Evolutionary conservation across 2,329 filamentous ascomycete genomes (phyloP).

Genomic region (Aspergillus ibericus): DNA sequence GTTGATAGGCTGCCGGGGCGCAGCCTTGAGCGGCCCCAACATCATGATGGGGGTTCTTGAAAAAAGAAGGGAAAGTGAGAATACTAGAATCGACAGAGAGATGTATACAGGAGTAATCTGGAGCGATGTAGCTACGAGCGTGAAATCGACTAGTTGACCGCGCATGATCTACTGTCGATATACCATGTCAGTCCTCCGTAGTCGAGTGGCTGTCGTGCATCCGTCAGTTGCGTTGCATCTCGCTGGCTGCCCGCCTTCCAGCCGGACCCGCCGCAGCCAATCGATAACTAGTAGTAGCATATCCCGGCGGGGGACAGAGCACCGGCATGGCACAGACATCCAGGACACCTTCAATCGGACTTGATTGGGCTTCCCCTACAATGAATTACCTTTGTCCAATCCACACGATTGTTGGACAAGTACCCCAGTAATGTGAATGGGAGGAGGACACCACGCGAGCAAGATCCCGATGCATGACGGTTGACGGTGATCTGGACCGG

Average conservation of each 20-base stretch:
- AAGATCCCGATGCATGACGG: not conserved
- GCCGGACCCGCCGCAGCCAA: not conserved
- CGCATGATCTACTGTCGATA: not conserved
- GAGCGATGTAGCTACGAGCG: not conserved
- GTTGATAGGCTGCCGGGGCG: conserved; percentile 23
- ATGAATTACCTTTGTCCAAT: no score
- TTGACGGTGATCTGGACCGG: not conserved
- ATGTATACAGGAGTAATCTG: not conserved
- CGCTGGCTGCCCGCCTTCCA: not conserved
- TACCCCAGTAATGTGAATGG: not conserved
- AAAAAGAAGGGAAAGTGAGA: not conserved
- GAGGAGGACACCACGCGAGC: not conserved
- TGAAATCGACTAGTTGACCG: not conserved
- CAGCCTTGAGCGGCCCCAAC: not conserved
- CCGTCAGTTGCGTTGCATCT: not conserved
- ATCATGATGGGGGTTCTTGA: not conserved
- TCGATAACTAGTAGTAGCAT: no score
- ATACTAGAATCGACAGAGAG: not conserved
- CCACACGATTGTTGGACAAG: no score
- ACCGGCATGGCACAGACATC: no score
- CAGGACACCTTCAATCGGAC: no score
- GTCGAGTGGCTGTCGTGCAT: no score
- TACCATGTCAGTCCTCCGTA: not conserved
- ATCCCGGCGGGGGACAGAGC: no score
- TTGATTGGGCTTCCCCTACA: no score